Base-by-base conservation (phyloP, 2,329 filamentous ascomycete genomes). In the Elsinoe australis region DNA sequence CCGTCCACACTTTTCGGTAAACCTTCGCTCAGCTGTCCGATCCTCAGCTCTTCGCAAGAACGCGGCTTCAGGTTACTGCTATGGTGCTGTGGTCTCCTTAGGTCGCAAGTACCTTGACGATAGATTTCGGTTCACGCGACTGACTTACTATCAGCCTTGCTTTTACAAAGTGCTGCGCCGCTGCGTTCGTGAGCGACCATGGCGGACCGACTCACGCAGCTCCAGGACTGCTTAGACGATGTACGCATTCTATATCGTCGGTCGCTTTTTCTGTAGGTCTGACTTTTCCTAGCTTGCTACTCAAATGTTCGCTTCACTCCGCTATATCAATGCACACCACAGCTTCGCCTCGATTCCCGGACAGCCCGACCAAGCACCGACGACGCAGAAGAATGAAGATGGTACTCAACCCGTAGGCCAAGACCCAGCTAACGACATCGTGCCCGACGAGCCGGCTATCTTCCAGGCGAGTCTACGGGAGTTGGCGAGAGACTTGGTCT, bases 221-320 rank as follows among this genome's bases (percentile, higher is more conserved):
- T 92, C 50, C 87, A 94, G 67, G 85, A 92, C 69, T 82, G 85
- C 65, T 78, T 90, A 52, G 86, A 92, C 60, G 80, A 88, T 74
- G 85, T 86, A 69, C 26, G 39, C 3, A 5, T 22, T 14, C 14
- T 8, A 21, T 31, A 31, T 26, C 14, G 2, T 12, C 19, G 24
- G 24, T 5, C 9, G 26, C 7, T 39, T 6, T 19, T 12, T 4
- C 29, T 21, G 35, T 31, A n/a, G 9, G 21, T 49, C 48, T 49
- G 34, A 35, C 32, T 12, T 2, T 1, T 14, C 19, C 12, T 52
- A 73, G 68, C 67, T 73, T 29, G 61, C 70, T 15, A 67, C 68
- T 32, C 70, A 71, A 58, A 72, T 74, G 69, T 68, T 67, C 58
- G 60, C 67, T 29, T 58, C 66, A 17, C 60, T 74, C 19, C 59